A percentile compares a stretch with the other conserved stretches of the same genome.
Evolutionary conservation across 1,284 basidiomycete genomes (phyloP).

Genomic region (Leccinum fallax): DNA sequence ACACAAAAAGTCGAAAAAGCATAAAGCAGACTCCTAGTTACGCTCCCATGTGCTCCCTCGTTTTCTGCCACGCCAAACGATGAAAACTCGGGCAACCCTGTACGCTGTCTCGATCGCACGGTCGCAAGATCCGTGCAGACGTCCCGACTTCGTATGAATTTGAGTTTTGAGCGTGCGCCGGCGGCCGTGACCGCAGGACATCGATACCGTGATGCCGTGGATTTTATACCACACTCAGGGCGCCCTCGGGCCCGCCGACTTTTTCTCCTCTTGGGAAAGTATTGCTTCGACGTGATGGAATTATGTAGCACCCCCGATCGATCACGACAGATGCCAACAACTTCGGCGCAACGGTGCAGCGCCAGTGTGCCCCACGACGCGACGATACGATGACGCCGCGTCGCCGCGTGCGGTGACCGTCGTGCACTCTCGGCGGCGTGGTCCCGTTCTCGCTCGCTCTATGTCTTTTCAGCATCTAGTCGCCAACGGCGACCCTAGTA

Average conservation of each 20-base stretch:
- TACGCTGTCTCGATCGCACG: background rate
- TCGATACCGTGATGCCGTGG: background rate
- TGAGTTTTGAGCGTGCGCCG: background rate
- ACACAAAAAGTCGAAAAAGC: slow-evolving; percentile 51
- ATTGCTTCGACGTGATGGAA: background rate
- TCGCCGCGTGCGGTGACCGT: too few species aligned
- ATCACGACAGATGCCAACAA: too few species aligned
- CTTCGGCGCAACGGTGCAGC: too few species aligned
- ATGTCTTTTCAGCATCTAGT: background rate
- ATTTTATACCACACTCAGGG: background rate
- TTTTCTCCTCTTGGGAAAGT: background rate
- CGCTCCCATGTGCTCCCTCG: background rate
- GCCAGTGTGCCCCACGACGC: too few species aligned
- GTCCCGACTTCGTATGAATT: background rate
- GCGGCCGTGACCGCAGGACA: background rate
- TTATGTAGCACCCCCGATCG: background rate
- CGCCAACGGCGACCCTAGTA: background rate
- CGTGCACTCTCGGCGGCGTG: too few species aligned
- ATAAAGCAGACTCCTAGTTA: slow-evolving; percentile 10
- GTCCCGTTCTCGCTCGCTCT: too few species aligned
- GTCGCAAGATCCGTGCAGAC: background rate
- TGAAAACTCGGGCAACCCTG: background rate
- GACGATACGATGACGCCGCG: too few species aligned
- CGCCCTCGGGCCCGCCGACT: background rate
- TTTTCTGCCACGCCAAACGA: background rate